Evolutionary conservation across 441 rosid species (phyloP), one percentile per base, ranked within the genome.

Genomic region (Adansonia gregorii): DNA sequence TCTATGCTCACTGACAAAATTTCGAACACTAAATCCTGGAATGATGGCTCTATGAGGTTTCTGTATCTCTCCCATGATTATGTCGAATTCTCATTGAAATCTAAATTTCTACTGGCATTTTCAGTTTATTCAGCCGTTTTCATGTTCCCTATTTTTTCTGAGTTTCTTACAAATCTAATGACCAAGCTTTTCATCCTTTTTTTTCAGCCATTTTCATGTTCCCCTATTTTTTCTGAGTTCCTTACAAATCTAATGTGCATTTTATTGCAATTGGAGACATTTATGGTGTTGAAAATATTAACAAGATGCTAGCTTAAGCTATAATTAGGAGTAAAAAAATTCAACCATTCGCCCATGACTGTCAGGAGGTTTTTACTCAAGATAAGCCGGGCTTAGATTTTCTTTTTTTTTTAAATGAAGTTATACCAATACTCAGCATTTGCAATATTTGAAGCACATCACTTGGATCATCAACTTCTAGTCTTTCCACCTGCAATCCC

Each of bases 351-450:
- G 54, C 54, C 54, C 5, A 31, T 3, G 3, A 31, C 35, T 31
- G 35, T 31, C 35, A 31, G 35, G 35, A 31, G 35, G 35, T 31
- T 31, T 31, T 31, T 31, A 31, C 35, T 56, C 17, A 49, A 56
- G 54, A 56, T 17, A 56, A 56, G 61, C 24, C 0, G 19, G 11
- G 73, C 43, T 68, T 48, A 68, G 73, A 68, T 68, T 45, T 22
- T 31, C 3, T 31, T 31, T 31, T 31, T 31, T 31, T 24, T 24
- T 24, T 24, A 19, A 56, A 20, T 39, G 1, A 68, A 77, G 48
- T 52, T 75, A 20, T 86, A 93, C 98, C 98, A 83, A 83, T 76
- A 71, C 90, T 85, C 68, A 87, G 88, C 39, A 85, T 77, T 76
- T 88, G 88, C 61, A 75, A 72, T 80, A 80, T 85, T 56, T 70